These are phyloP conservation scores for Ophiostoma montium DNA, from an alignment of 2,329 filamentous ascomycete species.

Conservation along the genomic window DNA sequence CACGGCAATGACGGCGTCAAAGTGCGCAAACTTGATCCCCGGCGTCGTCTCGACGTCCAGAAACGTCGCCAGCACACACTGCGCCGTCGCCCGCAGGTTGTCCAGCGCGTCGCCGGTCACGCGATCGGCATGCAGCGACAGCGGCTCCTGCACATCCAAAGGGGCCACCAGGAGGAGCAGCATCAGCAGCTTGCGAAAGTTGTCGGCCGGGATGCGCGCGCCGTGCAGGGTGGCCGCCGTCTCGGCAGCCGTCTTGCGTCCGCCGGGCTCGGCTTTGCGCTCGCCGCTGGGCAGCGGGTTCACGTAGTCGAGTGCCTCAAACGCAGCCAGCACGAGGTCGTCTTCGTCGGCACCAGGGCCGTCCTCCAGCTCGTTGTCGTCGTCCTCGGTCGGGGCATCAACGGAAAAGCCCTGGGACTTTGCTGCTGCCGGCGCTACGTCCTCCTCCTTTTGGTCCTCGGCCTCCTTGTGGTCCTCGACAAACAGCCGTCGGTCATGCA, in stretches of 20 bases:
- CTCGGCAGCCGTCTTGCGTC: slow-evolving; percentile 23
- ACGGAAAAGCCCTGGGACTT: slow-evolving; percentile 29
- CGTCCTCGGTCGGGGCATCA: slow-evolving; percentile 30
- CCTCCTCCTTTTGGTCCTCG: slow-evolving; percentile 7
- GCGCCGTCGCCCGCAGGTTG: slow-evolving; percentile 45
- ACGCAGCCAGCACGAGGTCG: slow-evolving; percentile 52
- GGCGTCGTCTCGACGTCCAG: slow-evolving; percentile 49
- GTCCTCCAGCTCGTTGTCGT: slow-evolving; percentile 25
- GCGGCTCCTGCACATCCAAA: slow-evolving; percentile 47
- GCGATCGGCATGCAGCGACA: slow-evolving; percentile 45
- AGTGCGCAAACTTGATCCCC: slow-evolving; percentile 47
- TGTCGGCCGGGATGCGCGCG: slow-evolving; percentile 61
- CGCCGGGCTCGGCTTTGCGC: slow-evolving; percentile 28
- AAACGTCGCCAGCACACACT: slow-evolving; percentile 52
- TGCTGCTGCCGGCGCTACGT: neutral
- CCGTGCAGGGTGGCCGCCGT: slow-evolving; percentile 33
- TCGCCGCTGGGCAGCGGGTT: slow-evolving; percentile 20
- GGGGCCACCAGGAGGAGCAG: slow-evolving; percentile 54
- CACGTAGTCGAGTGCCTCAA: slow-evolving; percentile 52
- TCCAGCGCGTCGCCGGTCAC: slow-evolving; percentile 42
- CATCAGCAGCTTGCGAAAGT: slow-evolving; percentile 56
- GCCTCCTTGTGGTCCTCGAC: slow-evolving; percentile 11
- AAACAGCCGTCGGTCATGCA: slow-evolving; percentile 48
- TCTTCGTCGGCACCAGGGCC: slow-evolving; percentile 25
- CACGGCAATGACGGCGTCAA: slow-evolving; percentile 43